Evolutionary conservation across 2,329 filamentous ascomycete species (phyloP).

Genomic region (Penicillium frequentans): DNA sequence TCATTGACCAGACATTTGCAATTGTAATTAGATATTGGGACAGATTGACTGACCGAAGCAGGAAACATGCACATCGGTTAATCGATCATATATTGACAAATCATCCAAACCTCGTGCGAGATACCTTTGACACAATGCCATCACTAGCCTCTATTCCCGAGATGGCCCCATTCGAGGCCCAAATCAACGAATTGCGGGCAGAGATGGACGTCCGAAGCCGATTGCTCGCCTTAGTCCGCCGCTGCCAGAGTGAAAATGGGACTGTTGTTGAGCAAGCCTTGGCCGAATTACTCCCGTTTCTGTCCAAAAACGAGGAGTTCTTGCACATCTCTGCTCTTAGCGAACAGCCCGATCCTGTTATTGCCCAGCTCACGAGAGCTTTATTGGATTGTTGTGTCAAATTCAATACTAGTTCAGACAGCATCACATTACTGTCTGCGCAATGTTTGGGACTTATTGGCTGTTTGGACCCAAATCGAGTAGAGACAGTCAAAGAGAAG

Average conservation of each 20-base stretch:
- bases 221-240: conserved; percentile 69
- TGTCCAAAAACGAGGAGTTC: conserved; percentile 71
- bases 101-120: conserved; percentile 61
- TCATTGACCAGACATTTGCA: conserved; percentile 88
- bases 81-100: conserved; percentile 66
- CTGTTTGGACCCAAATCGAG: conserved; percentile 84
- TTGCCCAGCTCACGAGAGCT: conserved; percentile 70
- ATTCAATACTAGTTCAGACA: conserved; percentile 67
- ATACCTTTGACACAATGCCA: conserved; percentile 73
- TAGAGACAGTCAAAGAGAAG: conserved; percentile 76
- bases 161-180: conserved; percentile 66
- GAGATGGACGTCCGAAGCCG: conserved; percentile 66
- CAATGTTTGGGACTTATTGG: conserved; percentile 86
- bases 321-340: conserved; percentile 77
- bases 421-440: conserved; percentile 72
- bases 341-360: conserved; percentile 76
- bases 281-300: conserved; percentile 71
- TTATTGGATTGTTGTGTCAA: conserved; percentile 83
- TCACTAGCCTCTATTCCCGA: conserved; percentile 70
- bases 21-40: conserved; percentile 81
- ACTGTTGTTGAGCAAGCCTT: conserved; percentile 82
- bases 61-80: conserved; percentile 60
- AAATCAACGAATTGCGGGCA: conserved; percentile 64
- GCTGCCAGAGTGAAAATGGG: conserved; percentile 79
- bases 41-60: conserved; percentile 62